phyloP scores from a whole-genome alignment of 305 asterid genomes.

The Fraxinus angustifolia region DNA sequence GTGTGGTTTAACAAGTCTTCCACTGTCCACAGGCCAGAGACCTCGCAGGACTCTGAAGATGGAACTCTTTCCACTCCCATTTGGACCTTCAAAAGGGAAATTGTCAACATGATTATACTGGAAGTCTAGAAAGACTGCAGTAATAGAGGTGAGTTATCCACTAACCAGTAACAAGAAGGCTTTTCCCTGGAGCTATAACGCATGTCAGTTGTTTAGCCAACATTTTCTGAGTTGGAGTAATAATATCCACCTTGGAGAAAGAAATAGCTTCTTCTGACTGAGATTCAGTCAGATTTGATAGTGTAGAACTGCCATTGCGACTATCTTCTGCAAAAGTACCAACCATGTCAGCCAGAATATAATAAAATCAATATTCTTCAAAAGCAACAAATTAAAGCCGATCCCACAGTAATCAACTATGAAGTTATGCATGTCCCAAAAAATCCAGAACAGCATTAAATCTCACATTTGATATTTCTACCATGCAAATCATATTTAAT shows the following conservation, averaged over 20 bases:
- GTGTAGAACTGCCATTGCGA: slow-evolving; percentile 28
- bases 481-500: not conserved
- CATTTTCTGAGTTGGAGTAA: slow-evolving; percentile 81
- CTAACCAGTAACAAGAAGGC: slow-evolving; percentile 96
- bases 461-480: not conserved
- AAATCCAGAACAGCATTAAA: not conserved
- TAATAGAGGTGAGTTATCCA: slow-evolving; percentile 26
- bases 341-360: slow-evolving; percentile 33
- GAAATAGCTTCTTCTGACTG: slow-evolving; percentile 60
- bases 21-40: slow-evolving; percentile 92
- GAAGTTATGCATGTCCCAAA: slow-evolving; percentile 12
- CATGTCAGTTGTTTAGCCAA: slow-evolving; percentile 81
- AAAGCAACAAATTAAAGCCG: slow-evolving; percentile 16
- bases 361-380: not conserved
- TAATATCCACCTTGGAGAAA: slow-evolving; percentile 78
- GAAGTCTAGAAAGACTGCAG: not conserved
- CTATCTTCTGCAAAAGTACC: slow-evolving; percentile 44
- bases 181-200: slow-evolving; percentile 75
- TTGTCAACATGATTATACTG: not conserved
- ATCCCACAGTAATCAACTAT: not conserved
- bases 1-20: slow-evolving; percentile 64
- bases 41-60: slow-evolving; percentile 94
- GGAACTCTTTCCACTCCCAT: slow-evolving; percentile 99
- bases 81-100: slow-evolving; percentile 64
- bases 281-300: slow-evolving; percentile 33